Base-by-base conservation (phyloP, 2,329 filamentous ascomycete species). In the Cladosporium oxysporum region DNA sequence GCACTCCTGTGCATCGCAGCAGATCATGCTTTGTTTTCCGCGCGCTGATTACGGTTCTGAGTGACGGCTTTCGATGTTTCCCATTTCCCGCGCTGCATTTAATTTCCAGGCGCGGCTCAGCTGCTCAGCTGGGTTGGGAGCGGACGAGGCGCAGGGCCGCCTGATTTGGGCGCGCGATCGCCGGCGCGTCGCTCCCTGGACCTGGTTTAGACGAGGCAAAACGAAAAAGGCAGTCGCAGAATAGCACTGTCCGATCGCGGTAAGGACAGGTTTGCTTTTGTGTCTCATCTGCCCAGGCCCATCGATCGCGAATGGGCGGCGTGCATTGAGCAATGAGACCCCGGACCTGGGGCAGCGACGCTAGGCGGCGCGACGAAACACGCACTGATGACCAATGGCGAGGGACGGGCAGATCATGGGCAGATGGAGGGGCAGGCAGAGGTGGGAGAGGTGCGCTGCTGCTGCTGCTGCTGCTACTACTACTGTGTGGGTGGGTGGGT, bases 311-410 rank as follows among this genome's bases (percentile, higher is more conserved):
- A 55, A 55, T 55, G 52, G 26, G 52, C 52, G 31, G n/a, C 57
- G 60, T 53, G 61, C 61, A 57, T 26, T 47, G 60, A 63, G 26
- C n/a, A 55, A 52, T 47, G 28, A 35, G 61, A 57, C 23, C 61
- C 50, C 61, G 35, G 61, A 63, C 61, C 26, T 57, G 61, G 61
- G 59, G 59, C 12, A 63, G 49, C 21, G 33, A 57, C 61, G 61
- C 50, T 63, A 63, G 37, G 31, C 50, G 23, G 23, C 37, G 61
- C 61, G 61, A 63, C 61, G 61, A 63, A 63, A 63, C 61, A 63
- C 33, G 26, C 61, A 52, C 31, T 18, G n/a, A 21, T 49, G 59
- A 16, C 59, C 61, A 63, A 63, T 63, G n/a, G 61, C 57, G 50
- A 29, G 59, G 41, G 47, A 10, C 55, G 31, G 33, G 35, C 35